Evolutionary conservation across 345 rosid genomes (phyloP), one percentile per base, ranked within the genome.

Genomic region (Pseudoturritis turrita): DNA sequence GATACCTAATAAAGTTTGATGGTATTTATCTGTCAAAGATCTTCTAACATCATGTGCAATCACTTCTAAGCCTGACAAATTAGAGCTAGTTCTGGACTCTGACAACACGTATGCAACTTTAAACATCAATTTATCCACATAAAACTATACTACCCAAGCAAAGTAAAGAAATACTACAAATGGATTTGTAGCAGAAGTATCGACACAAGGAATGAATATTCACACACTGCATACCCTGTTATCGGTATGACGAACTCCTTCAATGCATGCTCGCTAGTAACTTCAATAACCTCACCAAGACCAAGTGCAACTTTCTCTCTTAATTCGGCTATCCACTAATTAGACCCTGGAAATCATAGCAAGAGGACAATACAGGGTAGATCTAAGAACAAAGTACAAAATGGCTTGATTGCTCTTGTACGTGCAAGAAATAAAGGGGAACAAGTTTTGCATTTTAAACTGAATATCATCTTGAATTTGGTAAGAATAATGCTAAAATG

Each of bases 231-330:
- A 56, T 88, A 95, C 99, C 99, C 99, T 37, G 99, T 95, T 77
- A 95, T 87, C 12, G 89, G 96, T 72, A 95, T 95, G 75, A 91
- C 97, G 49, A 91, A 91, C 74, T 86, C 97, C 83, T 83, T 95
- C 57, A 95, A 66, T 9, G 91, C 79, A 77, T 85, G 84, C 79
- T 95, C 99, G 45, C 97, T 91, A 43, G 99, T 95, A 76, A 91
- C 96, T 84, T 95, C 97, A 76, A 95, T 83, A 61, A 95, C 93
- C 84, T 95, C 97, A 63, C 99, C 99, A 58, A 95, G 96, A 76
- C 99, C 97, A 65, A 91, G 63, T 11, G 99, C 97, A 44, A 97
- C 99, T 81, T 91, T 97, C 84, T 91, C 96, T 77, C 97, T 83
- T 67, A 91, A 60, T 51, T 95, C 99, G 4, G 97, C 91, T 55